A percentile compares a stretch with the other conserved stretches of the same genome.
Evolutionary conservation across 2,329 filamentous ascomycete genomes (phyloP).

Genomic region (Colletotrichum tamarilloi): DNA sequence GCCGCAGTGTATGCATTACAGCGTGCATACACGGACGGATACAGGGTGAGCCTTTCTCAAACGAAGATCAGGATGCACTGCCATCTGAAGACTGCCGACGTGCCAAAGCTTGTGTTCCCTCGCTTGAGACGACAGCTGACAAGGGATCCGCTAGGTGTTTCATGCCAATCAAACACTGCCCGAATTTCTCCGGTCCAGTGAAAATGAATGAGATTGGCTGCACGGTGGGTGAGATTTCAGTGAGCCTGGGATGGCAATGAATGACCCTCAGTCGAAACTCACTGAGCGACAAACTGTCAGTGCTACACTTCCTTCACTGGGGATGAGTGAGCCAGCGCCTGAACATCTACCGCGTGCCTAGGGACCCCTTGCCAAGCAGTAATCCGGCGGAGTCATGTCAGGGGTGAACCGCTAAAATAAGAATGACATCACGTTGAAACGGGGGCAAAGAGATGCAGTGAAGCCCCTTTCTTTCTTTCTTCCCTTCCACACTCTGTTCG

Average conservation of each 20-base stretch:
- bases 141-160: not conserved
- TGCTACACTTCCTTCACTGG: not conserved
- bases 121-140: not conserved
- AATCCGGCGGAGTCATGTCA: slow-evolving; percentile 13
- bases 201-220: not conserved
- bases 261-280: not conserved
- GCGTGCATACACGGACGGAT: not conserved
- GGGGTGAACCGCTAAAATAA: slow-evolving; percentile 19
- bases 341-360: not conserved
- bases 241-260: not conserved
- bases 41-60: not conserved
- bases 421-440: slow-evolving; percentile 10
- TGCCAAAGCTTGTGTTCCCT: not conserved
- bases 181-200: not conserved
- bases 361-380: slow-evolving; percentile 6
- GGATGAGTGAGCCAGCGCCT: not conserved
- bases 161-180: slow-evolving; percentile 9
- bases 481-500: not conserved
- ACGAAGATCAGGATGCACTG: not conserved
- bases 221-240: not conserved
- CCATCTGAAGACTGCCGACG: not conserved
- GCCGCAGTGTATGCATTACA: not conserved
- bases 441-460: slow-evolving; percentile 6
- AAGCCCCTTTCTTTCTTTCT: not conserved
- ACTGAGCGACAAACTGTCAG: not conserved